These are phyloP conservation scores for Wakefieldia striispora DNA, from an alignment of 768 basidiomycete genomes.

Conservation along the genomic window DNA sequence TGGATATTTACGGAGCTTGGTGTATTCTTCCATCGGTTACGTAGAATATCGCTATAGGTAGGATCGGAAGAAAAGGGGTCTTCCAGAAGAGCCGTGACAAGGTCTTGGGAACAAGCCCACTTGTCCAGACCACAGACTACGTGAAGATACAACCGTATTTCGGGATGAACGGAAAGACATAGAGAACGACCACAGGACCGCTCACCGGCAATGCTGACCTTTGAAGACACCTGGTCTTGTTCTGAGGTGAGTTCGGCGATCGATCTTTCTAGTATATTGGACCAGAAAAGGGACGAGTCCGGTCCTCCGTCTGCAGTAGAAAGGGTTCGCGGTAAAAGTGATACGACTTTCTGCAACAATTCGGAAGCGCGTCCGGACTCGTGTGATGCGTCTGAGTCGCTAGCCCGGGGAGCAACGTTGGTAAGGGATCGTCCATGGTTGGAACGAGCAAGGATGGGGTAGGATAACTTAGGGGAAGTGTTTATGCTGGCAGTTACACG, in stretches of 20 bases:
- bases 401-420: not conserved
- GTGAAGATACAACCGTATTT: not conserved
- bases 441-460: not conserved
- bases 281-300: conserved; percentile 47
- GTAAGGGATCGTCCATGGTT: conserved; percentile 1
- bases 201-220: conserved; percentile 51
- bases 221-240: conserved; percentile 31
- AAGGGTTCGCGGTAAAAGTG: conserved; percentile 46
- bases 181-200: not conserved
- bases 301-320: conserved; percentile 22
- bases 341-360: conserved; percentile 47
- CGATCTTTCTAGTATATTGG: conserved; percentile 38
- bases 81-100: conserved; percentile 69
- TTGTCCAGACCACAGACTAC: conserved; percentile 60
- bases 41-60: conserved; percentile 40
- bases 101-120: conserved; percentile 50
- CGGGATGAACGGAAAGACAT: conserved; percentile 2
- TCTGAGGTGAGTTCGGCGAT: conserved; percentile 30
- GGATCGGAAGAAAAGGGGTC: conserved; percentile 65
- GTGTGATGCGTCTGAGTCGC: not conserved
- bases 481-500: conserved; percentile 2
- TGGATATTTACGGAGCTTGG: conserved; percentile 25
- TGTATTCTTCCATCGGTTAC: conserved; percentile 47
- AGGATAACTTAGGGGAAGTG: not conserved
- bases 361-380: conserved; percentile 36